Percentiles rank a stretch among this genome's conserved stretches.
These are phyloP conservation scores for Hysterium pulicare DNA, from an alignment of 2,329 filamentous ascomycete genomes.

Conservation along the genomic window DNA sequence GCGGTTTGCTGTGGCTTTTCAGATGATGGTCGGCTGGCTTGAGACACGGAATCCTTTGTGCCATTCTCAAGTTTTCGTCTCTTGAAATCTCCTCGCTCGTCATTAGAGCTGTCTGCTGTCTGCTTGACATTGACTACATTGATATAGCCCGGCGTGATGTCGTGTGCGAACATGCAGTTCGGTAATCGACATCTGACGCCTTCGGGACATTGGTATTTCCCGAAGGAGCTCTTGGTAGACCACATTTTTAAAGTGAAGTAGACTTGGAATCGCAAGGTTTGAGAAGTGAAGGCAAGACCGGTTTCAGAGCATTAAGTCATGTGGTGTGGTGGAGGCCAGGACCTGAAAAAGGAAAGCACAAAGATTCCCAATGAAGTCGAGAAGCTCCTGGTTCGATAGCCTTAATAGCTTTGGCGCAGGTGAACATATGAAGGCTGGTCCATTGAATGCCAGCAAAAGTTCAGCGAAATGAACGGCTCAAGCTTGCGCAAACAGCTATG, in stretches of 20 bases:
- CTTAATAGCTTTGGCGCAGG: too few species aligned
- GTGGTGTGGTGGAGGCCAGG: too few species aligned
- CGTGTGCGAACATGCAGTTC: slow-evolving; percentile 59
- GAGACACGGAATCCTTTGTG: slow-evolving; percentile 8
- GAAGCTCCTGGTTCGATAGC: too few species aligned
- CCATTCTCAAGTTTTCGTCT: slow-evolving; percentile 27
- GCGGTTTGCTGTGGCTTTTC: slow-evolving; percentile 10
- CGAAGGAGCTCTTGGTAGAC: slow-evolving; percentile 1
- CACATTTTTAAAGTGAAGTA: slow-evolving; percentile 4
- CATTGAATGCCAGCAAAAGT: too few species aligned
- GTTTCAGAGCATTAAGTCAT: too few species aligned
- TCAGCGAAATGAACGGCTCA: too few species aligned
- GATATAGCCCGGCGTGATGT: slow-evolving; percentile 9
- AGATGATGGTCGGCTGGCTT: slow-evolving; percentile 1
- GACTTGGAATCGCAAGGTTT: too few species aligned
- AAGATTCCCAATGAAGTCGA: too few species aligned
- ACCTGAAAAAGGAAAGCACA: too few species aligned
- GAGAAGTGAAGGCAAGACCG: too few species aligned
- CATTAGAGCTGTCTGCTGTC: slow-evolving; percentile 11
- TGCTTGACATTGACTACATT: slow-evolving; percentile 3
- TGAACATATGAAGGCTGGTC: too few species aligned
- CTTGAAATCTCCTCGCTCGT: slow-evolving; percentile 16
- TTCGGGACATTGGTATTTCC: slow-evolving; percentile 46
- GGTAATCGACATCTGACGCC: slow-evolving; percentile 48
- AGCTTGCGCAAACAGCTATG: too few species aligned